Conservation (phyloP, 1,284 basidiomycete genomes). For the Neonothopanus nambi region DNA sequence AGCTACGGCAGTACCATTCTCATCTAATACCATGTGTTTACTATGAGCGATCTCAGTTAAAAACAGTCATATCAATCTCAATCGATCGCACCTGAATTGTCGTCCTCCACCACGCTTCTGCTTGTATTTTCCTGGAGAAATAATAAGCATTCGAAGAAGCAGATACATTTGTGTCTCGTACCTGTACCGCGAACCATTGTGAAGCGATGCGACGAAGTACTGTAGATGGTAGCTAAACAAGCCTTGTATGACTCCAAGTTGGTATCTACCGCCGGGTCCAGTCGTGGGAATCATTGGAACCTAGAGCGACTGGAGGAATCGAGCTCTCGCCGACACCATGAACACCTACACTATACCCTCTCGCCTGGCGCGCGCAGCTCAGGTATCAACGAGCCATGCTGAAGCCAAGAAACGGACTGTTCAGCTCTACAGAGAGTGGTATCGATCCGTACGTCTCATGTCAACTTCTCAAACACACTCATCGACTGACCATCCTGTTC, state of each 20-base stretch:
- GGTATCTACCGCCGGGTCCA: not conserved
- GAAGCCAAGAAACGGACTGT: constrained; percentile 75
- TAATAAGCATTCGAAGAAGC: not conserved
- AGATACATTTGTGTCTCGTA: constrained; percentile 21
- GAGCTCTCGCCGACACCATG: not conserved
- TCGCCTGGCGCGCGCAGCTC: constrained; percentile 77
- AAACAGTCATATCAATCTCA: not conserved
- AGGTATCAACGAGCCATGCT: constrained; percentile 56
- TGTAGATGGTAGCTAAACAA: not conserved
- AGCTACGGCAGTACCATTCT: constrained; percentile 60
- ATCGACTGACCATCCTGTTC: constrained; percentile 1
- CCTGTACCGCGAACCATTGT: constrained; percentile 63
- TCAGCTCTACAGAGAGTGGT: constrained; percentile 90
- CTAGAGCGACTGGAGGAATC: constrained; percentile 34
- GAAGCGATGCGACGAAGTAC: constrained; percentile 1
- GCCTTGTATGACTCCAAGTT: not conserved
- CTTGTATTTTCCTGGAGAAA: constrained; percentile 72
- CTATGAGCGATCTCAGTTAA: constrained; percentile 33
- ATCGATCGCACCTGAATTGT: constrained; percentile 60
- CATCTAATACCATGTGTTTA: constrained; percentile 58
- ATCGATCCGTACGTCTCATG: constrained; percentile 70
- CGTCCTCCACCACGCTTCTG: constrained; percentile 85
- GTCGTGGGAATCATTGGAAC: not conserved
- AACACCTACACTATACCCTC: constrained; percentile 85
- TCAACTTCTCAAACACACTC: constrained; percentile 8